Evolutionary conservation across 805 yeast genomes (phyloP).

Genomic region (Saccharomycopsis sp.): DNA sequence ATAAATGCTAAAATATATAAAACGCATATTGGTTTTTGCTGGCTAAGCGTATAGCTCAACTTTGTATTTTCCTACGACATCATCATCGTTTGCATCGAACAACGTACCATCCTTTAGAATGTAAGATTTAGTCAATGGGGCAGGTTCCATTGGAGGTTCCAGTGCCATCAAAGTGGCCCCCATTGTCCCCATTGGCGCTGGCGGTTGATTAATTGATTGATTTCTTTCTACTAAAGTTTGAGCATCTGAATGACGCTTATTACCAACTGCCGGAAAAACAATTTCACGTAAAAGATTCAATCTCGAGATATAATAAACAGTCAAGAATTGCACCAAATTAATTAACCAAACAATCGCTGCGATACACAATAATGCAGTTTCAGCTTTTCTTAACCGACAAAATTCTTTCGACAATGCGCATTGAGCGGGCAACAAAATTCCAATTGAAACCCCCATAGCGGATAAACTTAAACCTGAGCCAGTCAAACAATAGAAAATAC

Average conservation of each 20-base stretch:
- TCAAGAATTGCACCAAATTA: slow-evolving; percentile 33
- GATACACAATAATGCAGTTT: slow-evolving; percentile 33
- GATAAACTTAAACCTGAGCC: slow-evolving; percentile 32
- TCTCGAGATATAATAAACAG: slow-evolving; percentile 34
- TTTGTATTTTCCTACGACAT: not conserved
- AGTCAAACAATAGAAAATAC: slow-evolving; percentile 34
- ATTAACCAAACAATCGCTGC: slow-evolving; percentile 35
- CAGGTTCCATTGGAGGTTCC: not conserved
- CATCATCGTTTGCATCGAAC: not conserved
- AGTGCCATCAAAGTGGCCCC: too few relatives aligned
- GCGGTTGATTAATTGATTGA: not conserved
- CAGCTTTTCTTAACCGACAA: slow-evolving; percentile 32
- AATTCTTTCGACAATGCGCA: slow-evolving; percentile 12
- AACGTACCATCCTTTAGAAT: not conserved
- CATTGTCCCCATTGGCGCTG: too few relatives aligned
- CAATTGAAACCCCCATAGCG: slow-evolving; percentile 27
- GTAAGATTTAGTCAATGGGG: not conserved
- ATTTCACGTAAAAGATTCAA: slow-evolving; percentile 22
- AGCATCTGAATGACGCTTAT: not conserved
- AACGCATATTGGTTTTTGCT: not conserved
- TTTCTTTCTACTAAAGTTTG: not conserved
- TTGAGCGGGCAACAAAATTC: slow-evolving; percentile 17
- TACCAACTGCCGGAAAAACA: not conserved
- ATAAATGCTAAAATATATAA: not conserved
- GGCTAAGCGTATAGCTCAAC: not conserved